A percentile compares a stretch with the other conserved stretches of the same genome.
Conservation (phyloP, 2,329 filamentous ascomycete species). For the Penicillium aurantiogriseum region DNA sequence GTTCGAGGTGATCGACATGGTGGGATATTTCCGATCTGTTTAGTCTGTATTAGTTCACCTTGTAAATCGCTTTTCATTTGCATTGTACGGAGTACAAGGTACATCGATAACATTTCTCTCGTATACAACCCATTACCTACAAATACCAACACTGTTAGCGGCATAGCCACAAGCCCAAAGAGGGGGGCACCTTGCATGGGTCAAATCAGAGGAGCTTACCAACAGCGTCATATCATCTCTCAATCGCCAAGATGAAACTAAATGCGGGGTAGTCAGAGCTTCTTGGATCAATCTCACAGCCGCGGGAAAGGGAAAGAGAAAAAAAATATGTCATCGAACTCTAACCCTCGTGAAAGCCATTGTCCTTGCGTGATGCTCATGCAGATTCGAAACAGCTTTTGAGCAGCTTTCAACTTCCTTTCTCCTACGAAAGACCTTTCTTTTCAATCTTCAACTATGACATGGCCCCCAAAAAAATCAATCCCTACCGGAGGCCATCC, state of each 20-base stretch:
- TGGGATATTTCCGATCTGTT: neutral
- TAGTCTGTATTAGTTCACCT: too few relatives aligned
- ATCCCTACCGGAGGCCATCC: neutral
- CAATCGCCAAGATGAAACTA: neutral
- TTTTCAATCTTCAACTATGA: neutral
- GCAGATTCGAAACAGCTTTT: neutral
- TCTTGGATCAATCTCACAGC: neutral
- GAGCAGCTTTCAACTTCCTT: neutral
- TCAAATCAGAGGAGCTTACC: constrained; percentile 1
- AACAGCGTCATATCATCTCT: neutral
- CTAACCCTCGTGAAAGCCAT: neutral
- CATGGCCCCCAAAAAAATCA: neutral
- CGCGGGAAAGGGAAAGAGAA: neutral
- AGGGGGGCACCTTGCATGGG: neutral
- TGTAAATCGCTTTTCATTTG: neutral
- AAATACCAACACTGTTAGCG: neutral
- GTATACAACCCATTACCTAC: neutral
- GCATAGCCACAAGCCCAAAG: neutral
- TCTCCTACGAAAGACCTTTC: neutral
- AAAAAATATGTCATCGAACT: neutral
- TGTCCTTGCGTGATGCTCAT: neutral
- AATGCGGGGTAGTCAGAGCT: constrained; percentile 9
- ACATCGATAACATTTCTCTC: neutral
- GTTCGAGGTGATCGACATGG: neutral
- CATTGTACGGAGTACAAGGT: neutral